Evolutionary conservation across 2,329 filamentous ascomycete genomes (phyloP).

Genomic region (Hymenoscyphus infarciens): DNA sequence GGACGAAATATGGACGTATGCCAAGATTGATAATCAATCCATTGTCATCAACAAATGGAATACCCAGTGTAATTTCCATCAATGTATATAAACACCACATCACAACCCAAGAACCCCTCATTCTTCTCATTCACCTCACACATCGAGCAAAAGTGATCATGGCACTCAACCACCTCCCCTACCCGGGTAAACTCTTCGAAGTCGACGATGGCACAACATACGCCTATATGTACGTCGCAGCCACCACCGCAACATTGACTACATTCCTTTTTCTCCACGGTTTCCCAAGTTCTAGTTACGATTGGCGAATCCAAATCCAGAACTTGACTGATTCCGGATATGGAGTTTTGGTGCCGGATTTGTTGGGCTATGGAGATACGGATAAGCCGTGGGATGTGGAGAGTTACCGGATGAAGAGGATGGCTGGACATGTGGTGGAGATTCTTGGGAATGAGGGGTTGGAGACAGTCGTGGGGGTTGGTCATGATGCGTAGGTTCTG

Average conservation of each 20-base stretch:
- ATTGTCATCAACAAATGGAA: no score
- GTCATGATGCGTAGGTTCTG: conserved; percentile 16
- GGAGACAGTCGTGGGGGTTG: conserved; percentile 15
- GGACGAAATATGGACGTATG: no score
- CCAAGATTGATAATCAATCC: no score
- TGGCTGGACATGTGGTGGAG: conserved; percentile 34
- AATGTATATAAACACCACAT: no score
- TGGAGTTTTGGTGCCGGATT: conserved; percentile 50
- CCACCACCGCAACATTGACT: conserved; percentile 23
- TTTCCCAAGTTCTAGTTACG: conserved; percentile 41
- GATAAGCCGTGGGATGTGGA: conserved; percentile 33
- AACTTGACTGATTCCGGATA: conserved; percentile 39
- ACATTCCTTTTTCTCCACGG: conserved; percentile 42
- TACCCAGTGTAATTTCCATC: no score
- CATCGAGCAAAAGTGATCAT: background rate
- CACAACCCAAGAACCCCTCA: no score
- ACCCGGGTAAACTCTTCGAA: conserved; percentile 3
- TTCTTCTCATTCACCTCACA: no score
- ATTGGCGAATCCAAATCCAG: conserved; percentile 42
- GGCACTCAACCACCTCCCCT: background rate
- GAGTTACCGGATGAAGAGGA: conserved; percentile 34
- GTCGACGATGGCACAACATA: conserved; percentile 7
- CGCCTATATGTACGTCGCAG: conserved; percentile 8
- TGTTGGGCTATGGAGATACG: conserved; percentile 58
- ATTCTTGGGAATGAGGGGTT: conserved; percentile 31